Conservation (phyloP, 83 land plant species). For the Larix sibirica region DNA sequence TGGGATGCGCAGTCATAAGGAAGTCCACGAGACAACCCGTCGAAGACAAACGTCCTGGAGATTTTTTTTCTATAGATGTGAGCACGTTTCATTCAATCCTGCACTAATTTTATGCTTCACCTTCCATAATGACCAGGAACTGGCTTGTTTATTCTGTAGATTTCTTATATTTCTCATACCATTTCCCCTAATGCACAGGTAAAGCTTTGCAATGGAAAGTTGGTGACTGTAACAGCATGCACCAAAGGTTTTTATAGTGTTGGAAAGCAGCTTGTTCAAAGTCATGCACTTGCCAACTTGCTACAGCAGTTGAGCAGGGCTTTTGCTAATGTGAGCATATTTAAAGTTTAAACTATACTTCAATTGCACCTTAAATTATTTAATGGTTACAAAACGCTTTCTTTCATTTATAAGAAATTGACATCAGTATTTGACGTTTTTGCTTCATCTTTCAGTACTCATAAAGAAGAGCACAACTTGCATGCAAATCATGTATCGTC, state of each 20-base stretch:
- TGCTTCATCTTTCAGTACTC: too few relatives aligned
- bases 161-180: background rate
- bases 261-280: constrained; percentile 58
- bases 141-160: background rate
- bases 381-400: background rate
- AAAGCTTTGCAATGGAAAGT: constrained; percentile 90
- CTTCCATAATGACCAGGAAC: background rate
- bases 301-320: constrained; percentile 81
- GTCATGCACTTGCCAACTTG: constrained; percentile 70
- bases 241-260: constrained; percentile 68
- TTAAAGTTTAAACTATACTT: background rate
- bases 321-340: constrained; percentile 71
- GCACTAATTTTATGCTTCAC: constrained; percentile 6
- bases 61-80: constrained; percentile 85
- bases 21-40: constrained; percentile 35
- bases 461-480: too few relatives aligned
- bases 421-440: background rate
- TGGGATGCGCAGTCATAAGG: constrained; percentile 55
- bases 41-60: constrained; percentile 43
- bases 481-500: background rate
- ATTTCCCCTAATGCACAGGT: constrained; percentile 46
- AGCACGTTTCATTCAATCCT: constrained; percentile 20
- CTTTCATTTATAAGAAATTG: background rate
- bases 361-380: background rate
- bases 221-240: constrained; percentile 61